These are phyloP conservation scores for Trichocladium uniseriatum DNA, from an alignment of 495 filamentous ascomycete species.

Conservation along the genomic window DNA sequence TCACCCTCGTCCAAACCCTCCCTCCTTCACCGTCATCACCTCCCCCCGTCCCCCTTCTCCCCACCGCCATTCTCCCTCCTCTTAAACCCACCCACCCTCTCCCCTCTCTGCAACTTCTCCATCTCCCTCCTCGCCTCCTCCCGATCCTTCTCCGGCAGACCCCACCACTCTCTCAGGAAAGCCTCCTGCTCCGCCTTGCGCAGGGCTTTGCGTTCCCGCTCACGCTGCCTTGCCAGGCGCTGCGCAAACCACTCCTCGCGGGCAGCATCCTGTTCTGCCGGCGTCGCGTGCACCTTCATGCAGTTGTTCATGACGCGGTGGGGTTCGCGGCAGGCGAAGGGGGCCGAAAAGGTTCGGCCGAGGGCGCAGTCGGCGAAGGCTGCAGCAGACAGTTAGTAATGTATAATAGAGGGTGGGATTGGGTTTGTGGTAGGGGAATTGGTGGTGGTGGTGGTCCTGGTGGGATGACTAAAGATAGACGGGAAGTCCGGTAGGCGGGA, in stretches of 20 bases:
- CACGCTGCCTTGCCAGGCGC: conserved; percentile 53
- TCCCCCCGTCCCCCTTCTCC: not conserved
- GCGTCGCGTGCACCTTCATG: conserved; percentile 79
- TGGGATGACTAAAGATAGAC: not conserved
- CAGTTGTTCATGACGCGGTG: conserved; percentile 85
- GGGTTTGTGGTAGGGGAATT: not conserved
- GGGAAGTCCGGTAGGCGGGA: not conserved
- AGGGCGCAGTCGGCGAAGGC: conserved; percentile 82
- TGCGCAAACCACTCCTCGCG: conserved; percentile 87
- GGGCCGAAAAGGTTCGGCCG: conserved; percentile 72
- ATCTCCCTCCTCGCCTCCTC: conserved; percentile 29
- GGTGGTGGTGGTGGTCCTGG: not conserved
- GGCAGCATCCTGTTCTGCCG: conserved; percentile 75
- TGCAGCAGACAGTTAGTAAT: conserved; percentile 22
- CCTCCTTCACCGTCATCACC: not conserved
- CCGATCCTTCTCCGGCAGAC: conserved; percentile 41
- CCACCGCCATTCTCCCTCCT: conserved; percentile 1
- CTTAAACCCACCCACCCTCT: conserved; percentile 31
- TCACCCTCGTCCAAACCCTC: not conserved
- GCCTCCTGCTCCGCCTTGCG: conserved; percentile 47
- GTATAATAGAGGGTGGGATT: not conserved
- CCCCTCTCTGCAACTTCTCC: conserved; percentile 30
- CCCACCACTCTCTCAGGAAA: conserved; percentile 54
- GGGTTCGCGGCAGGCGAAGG: conserved; percentile 71
- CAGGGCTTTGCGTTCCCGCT: conserved; percentile 51